Conservation (phyloP, 305 asterid species). For the Fraxinus angustifolia region DNA sequence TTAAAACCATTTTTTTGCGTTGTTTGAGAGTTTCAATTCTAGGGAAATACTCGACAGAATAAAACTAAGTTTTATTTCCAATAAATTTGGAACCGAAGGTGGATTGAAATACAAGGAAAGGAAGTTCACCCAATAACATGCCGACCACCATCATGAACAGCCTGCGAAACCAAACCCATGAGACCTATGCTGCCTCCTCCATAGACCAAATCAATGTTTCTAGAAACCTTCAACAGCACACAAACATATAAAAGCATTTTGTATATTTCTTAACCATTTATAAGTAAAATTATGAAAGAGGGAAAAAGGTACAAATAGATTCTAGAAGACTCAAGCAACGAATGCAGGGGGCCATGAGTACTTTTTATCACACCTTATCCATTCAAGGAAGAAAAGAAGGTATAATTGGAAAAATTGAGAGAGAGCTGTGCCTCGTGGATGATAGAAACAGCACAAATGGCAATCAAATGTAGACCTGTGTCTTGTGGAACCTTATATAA, state of each 20-base stretch:
- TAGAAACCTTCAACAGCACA: slow-evolving; percentile 18
- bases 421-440: neutral
- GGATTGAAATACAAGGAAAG: neutral
- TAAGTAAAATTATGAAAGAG: neutral
- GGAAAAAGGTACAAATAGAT: neutral
- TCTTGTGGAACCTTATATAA: neutral
- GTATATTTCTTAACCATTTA: neutral
- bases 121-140: slow-evolving; percentile 27
- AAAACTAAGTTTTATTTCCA: neutral
- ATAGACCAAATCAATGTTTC: slow-evolving; percentile 26
- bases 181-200: slow-evolving; percentile 34
- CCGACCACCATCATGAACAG: slow-evolving; percentile 27
- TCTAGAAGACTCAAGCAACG: neutral
- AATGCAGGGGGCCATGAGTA: neutral
- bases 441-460: slow-evolving; percentile 2
- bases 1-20: neutral
- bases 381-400: neutral
- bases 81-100: neutral
- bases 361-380: neutral
- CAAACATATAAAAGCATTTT: neutral
- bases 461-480: neutral
- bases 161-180: slow-evolving; percentile 30
- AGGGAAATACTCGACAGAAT: neutral
- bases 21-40: neutral
- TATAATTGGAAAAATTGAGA: neutral